Evolutionary conservation across 116 monocot species (phyloP).

Genomic region (Papilionanthe hybrid): DNA sequence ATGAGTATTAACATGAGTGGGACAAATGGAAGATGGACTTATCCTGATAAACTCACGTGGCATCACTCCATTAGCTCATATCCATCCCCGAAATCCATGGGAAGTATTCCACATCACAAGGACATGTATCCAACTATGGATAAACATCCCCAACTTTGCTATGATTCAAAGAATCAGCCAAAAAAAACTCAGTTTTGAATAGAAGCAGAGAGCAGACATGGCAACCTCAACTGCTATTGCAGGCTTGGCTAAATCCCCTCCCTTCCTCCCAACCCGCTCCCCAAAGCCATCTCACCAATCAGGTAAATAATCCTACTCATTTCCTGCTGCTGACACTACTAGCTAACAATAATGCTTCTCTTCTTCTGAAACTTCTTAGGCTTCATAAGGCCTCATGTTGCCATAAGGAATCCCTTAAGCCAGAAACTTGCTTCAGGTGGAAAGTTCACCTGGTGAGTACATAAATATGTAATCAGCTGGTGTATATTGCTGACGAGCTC

Average conservation of each 20-base stretch:
- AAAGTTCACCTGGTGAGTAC: slow-evolving; percentile 63
- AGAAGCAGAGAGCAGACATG: slow-evolving; percentile 42
- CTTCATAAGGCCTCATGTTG: slow-evolving; percentile 49
- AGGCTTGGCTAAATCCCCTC: slow-evolving; percentile 45
- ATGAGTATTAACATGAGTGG: too few species aligned
- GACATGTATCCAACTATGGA: not conserved
- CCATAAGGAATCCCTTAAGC: slow-evolving; percentile 51
- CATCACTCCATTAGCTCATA: slow-evolving; percentile 18
- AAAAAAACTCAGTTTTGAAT: not conserved
- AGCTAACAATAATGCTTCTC: not conserved
- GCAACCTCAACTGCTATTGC: slow-evolving; percentile 48
- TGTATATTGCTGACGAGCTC: not conserved
- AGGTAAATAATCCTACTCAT: slow-evolving; percentile 11
- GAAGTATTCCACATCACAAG: slow-evolving; percentile 34
- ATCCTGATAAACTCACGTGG: slow-evolving; percentile 34
- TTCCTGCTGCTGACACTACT: not conserved
- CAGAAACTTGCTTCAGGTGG: slow-evolving; percentile 46
- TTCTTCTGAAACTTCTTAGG: slow-evolving; percentile 12
- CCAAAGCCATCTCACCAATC: slow-evolving; percentile 32
- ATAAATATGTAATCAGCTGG: not conserved
- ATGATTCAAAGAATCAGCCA: not conserved
- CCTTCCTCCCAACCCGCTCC: slow-evolving; percentile 30
- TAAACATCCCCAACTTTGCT: not conserved
- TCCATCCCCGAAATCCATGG: slow-evolving; percentile 36
- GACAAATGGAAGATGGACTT: slow-evolving; percentile 3